Percentiles rank a stretch among this genome's conserved stretches.
phyloP scores from a whole-genome alignment of 2,329 filamentous ascomycete genomes.

The Alternaria sp. region DNA sequence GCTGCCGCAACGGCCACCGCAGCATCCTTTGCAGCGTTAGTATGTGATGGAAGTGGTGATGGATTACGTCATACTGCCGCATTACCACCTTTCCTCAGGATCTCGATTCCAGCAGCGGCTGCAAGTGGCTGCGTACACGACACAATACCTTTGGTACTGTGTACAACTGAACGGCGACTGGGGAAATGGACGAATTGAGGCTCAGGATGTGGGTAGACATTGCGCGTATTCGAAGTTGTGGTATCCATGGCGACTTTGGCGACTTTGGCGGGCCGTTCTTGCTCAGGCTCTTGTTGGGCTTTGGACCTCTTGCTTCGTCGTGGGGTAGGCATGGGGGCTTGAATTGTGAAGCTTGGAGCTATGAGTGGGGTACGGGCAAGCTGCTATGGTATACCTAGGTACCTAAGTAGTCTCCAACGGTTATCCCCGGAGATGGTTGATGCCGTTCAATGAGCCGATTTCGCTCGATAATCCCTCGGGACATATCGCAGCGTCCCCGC shows the following conservation, averaged over 20 bases:
- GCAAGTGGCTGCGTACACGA: constrained; percentile 89
- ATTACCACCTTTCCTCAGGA: constrained; percentile 89
- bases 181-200: constrained; percentile 69
- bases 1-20: constrained; percentile 92
- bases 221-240: constrained; percentile 23
- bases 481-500: constrained; percentile 8
- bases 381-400: constrained; percentile 1
- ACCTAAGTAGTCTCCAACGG: constrained; percentile 25
- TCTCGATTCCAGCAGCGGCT: constrained; percentile 81
- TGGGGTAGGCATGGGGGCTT: constrained; percentile 16
- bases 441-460: constrained; percentile 35
- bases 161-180: constrained; percentile 87
- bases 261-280: not conserved
- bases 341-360: not conserved
- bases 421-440: constrained; percentile 36
- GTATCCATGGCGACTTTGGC: not conserved
- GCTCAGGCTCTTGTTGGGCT: constrained; percentile 8
- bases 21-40: constrained; percentile 71
- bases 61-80: constrained; percentile 72
- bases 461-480: constrained; percentile 28
- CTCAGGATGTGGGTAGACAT: constrained; percentile 59
- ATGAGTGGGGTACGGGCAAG: constrained; percentile 11
- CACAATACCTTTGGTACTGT: constrained; percentile 91
- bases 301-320: constrained; percentile 23
- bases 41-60: not conserved